Base-by-base conservation (phyloP, 805 yeast species). In the Yamadazyma philogaea region DNA sequence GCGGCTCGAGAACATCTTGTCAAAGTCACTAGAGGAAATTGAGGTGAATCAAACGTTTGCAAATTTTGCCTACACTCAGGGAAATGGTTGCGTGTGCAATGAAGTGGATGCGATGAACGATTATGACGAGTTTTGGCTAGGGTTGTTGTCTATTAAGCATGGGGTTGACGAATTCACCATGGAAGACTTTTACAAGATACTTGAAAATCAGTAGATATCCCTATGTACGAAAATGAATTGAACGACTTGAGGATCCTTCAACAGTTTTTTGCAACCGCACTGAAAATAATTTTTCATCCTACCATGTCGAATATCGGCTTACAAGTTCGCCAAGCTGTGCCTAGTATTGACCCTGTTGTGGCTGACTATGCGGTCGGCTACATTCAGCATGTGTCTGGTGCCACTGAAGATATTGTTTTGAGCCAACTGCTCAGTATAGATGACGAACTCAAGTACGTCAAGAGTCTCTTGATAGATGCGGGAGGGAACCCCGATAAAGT, bases 281-380 rank as follows among this genome's bases (percentile, higher is more conserved):
- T 28, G 40, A 32, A 31, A 34, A 24, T 24, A 24, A 41, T 11
- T 41, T 34, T 41, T 35, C 37, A 28, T 6, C 27, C 15, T 8
- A 6, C n/a, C 17, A 70, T 70, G 75, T 67, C 74, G 10, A 68
- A 65, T 52, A 52, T 67, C 19, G 69, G 71, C 11, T 53, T 67
- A 35, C 88, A 84, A 58, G 81, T 90, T 6, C 84, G 96, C 47
- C 87, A 84, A 61, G 91, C 96, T 0, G 93, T 82, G 3, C 90
- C 96, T 2, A 72, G 84, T 0, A 75, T 93, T 35, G 99, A 93
- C 56, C 82, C 90, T 1, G 79, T 89, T 8, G 96, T 93, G 15
- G 75, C 83, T 1, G 93, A 89, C 48, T 93, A 93, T 60, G 95
- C 96, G 3, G 83, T 84, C 30, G 99, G 99, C 1, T 93, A 90